A percentile compares a stretch with the other conserved stretches of the same genome.
Evolutionary conservation across 192 early-diverging fungal genomes (phyloP).

Genomic region (Mortierella claussenii): DNA sequence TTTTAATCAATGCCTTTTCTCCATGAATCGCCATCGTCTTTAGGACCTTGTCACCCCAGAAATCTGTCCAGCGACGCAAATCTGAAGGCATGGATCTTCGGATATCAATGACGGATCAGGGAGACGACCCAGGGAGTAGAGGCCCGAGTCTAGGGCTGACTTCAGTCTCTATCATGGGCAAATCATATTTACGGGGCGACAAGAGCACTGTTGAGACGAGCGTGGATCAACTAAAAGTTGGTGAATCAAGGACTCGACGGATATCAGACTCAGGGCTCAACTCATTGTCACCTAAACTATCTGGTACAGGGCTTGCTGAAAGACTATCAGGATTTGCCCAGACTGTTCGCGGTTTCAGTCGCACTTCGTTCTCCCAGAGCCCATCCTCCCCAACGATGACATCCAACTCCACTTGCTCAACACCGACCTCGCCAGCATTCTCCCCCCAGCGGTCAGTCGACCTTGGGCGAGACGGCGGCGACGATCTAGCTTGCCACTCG

Average conservation of each 20-base stretch:
- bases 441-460: slow-evolving; percentile 1
- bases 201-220: slow-evolving; percentile 30
- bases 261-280: slow-evolving; percentile 45
- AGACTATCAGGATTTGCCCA: slow-evolving; percentile 39
- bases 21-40: too few species aligned
- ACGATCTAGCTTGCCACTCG: not conserved
- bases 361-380: slow-evolving; percentile 20
- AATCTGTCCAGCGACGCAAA: slow-evolving; percentile 42
- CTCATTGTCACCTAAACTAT: slow-evolving; percentile 19
- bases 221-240: slow-evolving; percentile 41
- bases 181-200: slow-evolving; percentile 14
- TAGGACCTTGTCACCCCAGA: slow-evolving; percentile 19
- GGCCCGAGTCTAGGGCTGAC: slow-evolving; percentile 10
- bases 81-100: slow-evolving; percentile 42
- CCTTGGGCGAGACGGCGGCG: not conserved
- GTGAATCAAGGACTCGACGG: slow-evolving; percentile 42
- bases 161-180: slow-evolving; percentile 9
- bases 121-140: not conserved
- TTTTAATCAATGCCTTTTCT: too few species aligned
- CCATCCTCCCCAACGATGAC: slow-evolving; percentile 27
- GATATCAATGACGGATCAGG: slow-evolving; percentile 29
- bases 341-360: slow-evolving; percentile 33
- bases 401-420: slow-evolving; percentile 29
- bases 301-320: slow-evolving; percentile 28
- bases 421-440: slow-evolving; percentile 19